Conservation (phyloP, 2,329 filamentous ascomycete species). For the Colletotrichum viniferum region DNA sequence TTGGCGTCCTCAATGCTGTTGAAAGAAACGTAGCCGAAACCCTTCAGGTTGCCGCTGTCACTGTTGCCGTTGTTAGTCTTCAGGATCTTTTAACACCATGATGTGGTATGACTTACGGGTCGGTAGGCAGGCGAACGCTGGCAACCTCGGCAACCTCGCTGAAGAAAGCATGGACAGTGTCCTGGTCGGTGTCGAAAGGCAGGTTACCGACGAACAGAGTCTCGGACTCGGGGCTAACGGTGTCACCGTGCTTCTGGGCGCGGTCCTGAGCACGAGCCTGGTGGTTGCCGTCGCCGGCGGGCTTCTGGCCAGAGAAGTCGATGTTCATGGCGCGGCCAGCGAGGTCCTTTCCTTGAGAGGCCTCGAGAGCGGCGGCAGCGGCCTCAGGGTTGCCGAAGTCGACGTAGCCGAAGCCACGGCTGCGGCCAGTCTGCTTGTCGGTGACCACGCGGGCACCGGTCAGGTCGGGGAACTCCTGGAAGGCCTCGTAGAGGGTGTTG, state of each 20-base stretch:
- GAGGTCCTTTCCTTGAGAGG: constrained; percentile 75
- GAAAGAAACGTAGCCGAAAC: constrained; percentile 91
- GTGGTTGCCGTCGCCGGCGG: constrained; percentile 55
- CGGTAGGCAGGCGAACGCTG: constrained; percentile 86
- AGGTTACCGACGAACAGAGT: constrained; percentile 94
- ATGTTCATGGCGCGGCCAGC: constrained; percentile 79
- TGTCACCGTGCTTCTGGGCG: constrained; percentile 76
- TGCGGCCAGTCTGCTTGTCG: constrained; percentile 79
- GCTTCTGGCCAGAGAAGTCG: constrained; percentile 75
- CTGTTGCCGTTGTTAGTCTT: constrained; percentile 41
- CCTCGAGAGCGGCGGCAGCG: constrained; percentile 74
- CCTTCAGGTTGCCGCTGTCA: constrained; percentile 85
- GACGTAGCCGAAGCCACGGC: constrained; percentile 93
- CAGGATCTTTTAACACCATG: background rate
- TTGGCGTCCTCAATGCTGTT: constrained; percentile 82
- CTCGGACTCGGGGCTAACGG: constrained; percentile 77
- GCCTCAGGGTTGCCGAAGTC: constrained; percentile 75
- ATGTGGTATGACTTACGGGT: constrained; percentile 59
- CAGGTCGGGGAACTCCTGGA: constrained; percentile 79
- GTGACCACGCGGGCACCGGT: constrained; percentile 79
- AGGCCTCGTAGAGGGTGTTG: constrained; percentile 78
- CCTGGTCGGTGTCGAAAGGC: constrained; percentile 82
- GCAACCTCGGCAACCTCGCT: constrained; percentile 71
- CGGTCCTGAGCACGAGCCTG: constrained; percentile 66
- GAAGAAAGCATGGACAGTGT: constrained; percentile 77